These are phyloP conservation scores for Zychaea mexicana DNA, from an alignment of 371 early-diverging fungal species.

Conservation along the genomic window DNA sequence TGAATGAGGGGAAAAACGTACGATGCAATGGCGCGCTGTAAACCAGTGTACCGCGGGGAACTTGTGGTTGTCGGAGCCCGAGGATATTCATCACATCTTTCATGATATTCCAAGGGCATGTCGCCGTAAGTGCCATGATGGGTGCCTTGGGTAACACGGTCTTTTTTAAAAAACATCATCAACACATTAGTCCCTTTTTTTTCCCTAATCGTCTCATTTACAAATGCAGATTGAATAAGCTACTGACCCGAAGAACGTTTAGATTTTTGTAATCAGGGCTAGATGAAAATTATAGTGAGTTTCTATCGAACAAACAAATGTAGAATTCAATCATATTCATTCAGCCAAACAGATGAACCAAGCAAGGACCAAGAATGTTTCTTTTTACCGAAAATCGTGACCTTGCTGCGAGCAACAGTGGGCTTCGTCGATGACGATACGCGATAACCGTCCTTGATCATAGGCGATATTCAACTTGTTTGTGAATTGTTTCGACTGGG, in stretches of 20 bases:
- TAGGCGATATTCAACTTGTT: conserved; percentile 68
- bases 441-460: conserved; percentile 50
- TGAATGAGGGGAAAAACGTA: conserved; percentile 17
- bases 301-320: too few relatives aligned
- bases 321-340: too few relatives aligned
- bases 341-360: too few relatives aligned
- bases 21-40: conserved; percentile 59
- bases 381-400: conserved; percentile 83
- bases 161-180: conserved; percentile 11
- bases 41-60: conserved; percentile 45
- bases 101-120: conserved; percentile 76
- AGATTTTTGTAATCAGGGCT: conserved; percentile 50
- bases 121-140: conserved; percentile 90
- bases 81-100: conserved; percentile 66
- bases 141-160: conserved; percentile 69
- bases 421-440: conserved; percentile 90
- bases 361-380: too few relatives aligned
- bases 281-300: neutral
- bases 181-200: neutral
- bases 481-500: conserved; percentile 73
- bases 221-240: neutral
- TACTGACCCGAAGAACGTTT: conserved; percentile 38
- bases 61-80: conserved; percentile 46
- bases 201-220: conserved; percentile 49
- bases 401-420: conserved; percentile 86